Percentiles rank a stretch among this genome's conserved stretches.
Conservation (phyloP, 2,329 filamentous ascomycete species). For the Fusarium protoensiforme region DNA sequence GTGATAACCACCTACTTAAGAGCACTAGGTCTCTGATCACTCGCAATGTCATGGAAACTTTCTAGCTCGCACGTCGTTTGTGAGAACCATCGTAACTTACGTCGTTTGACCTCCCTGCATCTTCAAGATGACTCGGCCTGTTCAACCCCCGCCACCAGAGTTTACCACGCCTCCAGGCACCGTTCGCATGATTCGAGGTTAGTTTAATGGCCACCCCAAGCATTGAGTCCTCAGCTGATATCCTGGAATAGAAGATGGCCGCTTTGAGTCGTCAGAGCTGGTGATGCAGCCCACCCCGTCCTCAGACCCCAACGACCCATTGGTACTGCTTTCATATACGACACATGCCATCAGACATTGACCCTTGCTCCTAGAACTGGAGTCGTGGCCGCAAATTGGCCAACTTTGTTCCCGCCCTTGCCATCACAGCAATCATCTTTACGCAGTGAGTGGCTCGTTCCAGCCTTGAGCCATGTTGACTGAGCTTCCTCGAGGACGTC, state of each 20-base stretch:
- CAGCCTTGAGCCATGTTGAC: background rate
- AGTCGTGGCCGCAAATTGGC: constrained; percentile 32
- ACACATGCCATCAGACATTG: background rate
- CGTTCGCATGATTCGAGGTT: background rate
- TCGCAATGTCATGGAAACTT: background rate
- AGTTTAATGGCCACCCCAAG: background rate
- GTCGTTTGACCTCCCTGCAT: background rate
- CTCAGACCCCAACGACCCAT: background rate
- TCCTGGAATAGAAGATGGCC: background rate
- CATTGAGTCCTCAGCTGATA: background rate
- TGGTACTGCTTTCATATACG: background rate
- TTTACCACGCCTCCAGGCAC: background rate
- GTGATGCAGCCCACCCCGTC: background rate
- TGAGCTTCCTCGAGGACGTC: constrained; percentile 14
- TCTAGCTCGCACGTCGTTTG: too few relatives aligned
- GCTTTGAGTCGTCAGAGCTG: background rate
- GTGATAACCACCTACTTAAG: background rate
- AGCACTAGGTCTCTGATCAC: background rate
- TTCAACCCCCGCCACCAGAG: background rate
- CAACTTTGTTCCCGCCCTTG: constrained; percentile 37
- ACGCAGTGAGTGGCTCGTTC: constrained; percentile 29
- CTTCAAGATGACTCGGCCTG: background rate
- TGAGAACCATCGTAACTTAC: background rate
- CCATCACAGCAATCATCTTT: constrained; percentile 37
- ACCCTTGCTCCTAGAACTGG: constrained; percentile 39